phyloP scores from a whole-genome alignment of 331 rosid species.

The Prunus yedoensis region DNA sequence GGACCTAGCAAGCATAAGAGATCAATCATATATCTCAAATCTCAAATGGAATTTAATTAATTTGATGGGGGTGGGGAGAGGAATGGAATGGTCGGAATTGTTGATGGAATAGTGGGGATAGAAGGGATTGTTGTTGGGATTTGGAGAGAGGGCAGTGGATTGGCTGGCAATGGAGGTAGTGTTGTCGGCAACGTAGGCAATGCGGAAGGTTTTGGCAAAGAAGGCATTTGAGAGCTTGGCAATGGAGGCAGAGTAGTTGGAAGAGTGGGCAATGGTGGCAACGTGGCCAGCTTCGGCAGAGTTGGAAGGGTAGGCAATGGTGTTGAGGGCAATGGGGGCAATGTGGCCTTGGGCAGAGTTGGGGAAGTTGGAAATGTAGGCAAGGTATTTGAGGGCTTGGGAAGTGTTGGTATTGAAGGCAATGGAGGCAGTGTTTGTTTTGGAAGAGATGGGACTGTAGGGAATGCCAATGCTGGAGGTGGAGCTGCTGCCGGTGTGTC shows the following conservation, averaged over 20 bases:
- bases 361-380: neutral
- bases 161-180: conserved; percentile 16
- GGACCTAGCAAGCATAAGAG: neutral
- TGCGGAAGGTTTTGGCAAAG: neutral
- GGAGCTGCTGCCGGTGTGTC: conserved; percentile 24
- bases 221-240: conserved; percentile 10
- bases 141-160: neutral
- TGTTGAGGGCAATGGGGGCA: neutral
- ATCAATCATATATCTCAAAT: neutral
- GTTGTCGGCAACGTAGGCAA: conserved; percentile 20
- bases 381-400: neutral
- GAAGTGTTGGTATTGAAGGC: neutral
- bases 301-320: neutral
- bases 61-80: conserved; percentile 4
- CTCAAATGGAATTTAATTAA: conserved; percentile 21
- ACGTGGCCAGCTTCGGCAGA: neutral
- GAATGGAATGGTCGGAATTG: neutral
- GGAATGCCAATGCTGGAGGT: conserved; percentile 24
- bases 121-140: neutral
- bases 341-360: neutral
- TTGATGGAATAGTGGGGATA: neutral
- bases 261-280: neutral
- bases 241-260: conserved; percentile 13
- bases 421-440: neutral
- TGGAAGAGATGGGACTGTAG: conserved; percentile 15